These are phyloP conservation scores for Toxicodendron radicans DNA, from an alignment of 345 rosid species.

Conservation along the genomic window DNA sequence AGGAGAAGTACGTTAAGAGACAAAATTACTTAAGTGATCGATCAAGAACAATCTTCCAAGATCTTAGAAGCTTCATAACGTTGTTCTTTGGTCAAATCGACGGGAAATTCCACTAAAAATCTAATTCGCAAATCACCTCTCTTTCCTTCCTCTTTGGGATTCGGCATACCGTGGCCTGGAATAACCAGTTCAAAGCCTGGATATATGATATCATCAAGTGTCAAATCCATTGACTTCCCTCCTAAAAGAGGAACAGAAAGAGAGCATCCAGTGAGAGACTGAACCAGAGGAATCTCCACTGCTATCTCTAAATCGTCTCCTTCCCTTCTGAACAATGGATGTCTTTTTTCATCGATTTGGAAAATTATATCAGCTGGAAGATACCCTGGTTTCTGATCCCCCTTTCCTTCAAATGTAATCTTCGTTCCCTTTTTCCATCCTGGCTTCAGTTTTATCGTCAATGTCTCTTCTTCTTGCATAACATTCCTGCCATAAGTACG, in stretches of 20 bases:
- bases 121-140: conserved; percentile 64
- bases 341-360: conserved; percentile 59
- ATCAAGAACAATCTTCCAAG: conserved; percentile 51
- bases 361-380: conserved; percentile 66
- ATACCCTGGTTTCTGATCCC: conserved; percentile 76
- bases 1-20: neutral
- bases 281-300: conserved; percentile 67
- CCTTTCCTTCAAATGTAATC: conserved; percentile 84
- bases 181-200: conserved; percentile 68
- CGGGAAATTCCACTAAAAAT: conserved; percentile 64
- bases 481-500: conserved; percentile 41
- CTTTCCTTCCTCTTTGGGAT: conserved; percentile 43
- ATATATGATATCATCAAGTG: conserved; percentile 51
- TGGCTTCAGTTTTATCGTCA: conserved; percentile 65
- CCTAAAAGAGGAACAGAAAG: conserved; percentile 68
- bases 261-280: conserved; percentile 77
- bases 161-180: conserved; percentile 76
- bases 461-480: conserved; percentile 58
- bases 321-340: conserved; percentile 56
- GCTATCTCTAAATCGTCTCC: conserved; percentile 69
- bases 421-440: conserved; percentile 94
- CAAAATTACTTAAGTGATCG: neutral
- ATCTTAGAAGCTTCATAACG: conserved; percentile 45
- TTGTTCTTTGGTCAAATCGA: conserved; percentile 48
- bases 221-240: conserved; percentile 53